These are phyloP conservation scores for Kodamaea lidongshanica DNA, from an alignment of 805 yeast genomes.

Conservation along the genomic window DNA sequence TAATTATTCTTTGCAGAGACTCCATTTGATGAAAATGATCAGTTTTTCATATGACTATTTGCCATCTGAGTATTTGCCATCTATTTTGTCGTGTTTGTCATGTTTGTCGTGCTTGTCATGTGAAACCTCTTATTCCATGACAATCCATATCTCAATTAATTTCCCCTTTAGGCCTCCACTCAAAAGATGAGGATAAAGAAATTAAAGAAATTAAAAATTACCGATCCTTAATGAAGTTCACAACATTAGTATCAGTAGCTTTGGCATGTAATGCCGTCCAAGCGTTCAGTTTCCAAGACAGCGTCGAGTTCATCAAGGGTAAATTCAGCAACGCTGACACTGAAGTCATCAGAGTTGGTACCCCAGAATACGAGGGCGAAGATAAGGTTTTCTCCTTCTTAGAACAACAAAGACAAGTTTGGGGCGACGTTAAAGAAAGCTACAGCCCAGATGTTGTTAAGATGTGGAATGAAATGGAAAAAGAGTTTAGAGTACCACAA, in stretches of 20 bases:
- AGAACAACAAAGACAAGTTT: slow-evolving; percentile 4
- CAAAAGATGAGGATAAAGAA: not conserved
- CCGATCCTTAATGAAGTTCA: slow-evolving; percentile 3
- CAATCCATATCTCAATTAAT: too few relatives aligned
- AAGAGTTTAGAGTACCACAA: slow-evolving; percentile 1
- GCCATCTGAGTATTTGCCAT: too few relatives aligned
- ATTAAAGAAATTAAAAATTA: not conserved
- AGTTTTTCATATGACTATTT: too few relatives aligned
- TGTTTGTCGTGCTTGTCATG: too few relatives aligned
- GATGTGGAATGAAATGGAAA: slow-evolving; percentile 5
- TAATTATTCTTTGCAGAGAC: too few relatives aligned
- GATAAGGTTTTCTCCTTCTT: slow-evolving; percentile 4
- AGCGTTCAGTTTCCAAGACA: slow-evolving; percentile 4
- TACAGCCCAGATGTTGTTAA: slow-evolving; percentile 5
- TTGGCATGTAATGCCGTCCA: slow-evolving; percentile 2
- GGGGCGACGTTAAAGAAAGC: slow-evolving; percentile 5
- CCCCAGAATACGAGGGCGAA: slow-evolving; percentile 1
- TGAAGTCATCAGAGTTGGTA: slow-evolving; percentile 2
- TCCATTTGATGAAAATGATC: too few relatives aligned
- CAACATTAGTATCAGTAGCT: slow-evolving; percentile 2
- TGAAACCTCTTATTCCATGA: too few relatives aligned
- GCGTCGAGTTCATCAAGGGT: slow-evolving; percentile 4
- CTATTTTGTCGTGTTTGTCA: too few relatives aligned
- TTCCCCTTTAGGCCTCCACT: not conserved
- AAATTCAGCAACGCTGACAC: not conserved